phyloP scores from a whole-genome alignment of 2,329 filamentous ascomycete genomes.

The Apiospora phragmitis region DNA sequence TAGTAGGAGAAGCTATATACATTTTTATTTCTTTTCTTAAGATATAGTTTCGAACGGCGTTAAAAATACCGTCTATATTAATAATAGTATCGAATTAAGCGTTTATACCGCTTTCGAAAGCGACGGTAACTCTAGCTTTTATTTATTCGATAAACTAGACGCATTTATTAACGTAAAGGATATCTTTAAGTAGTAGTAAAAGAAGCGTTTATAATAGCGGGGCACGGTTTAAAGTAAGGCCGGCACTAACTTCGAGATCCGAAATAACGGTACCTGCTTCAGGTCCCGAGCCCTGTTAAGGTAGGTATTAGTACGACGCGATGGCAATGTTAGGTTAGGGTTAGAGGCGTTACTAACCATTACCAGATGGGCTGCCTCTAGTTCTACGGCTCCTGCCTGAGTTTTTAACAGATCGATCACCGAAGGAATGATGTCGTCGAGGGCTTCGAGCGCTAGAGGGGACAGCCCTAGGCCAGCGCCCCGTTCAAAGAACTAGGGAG shows the following conservation, averaged over 20 bases:
- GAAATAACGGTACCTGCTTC: conserved; percentile 17
- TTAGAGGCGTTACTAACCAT: background rate
- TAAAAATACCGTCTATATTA: conserved; percentile 19
- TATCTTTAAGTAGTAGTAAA: conserved; percentile 16
- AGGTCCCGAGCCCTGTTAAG: conserved; percentile 16
- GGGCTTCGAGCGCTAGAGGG: conserved; percentile 16
- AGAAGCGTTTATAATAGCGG: conserved; percentile 22
- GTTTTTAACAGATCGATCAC: conserved; percentile 15
- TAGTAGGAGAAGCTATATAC: conserved; percentile 1
- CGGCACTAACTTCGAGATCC: conserved; percentile 17
- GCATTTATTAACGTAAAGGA: conserved; percentile 20
- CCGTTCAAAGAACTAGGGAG: conserved; percentile 23
- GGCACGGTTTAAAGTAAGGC: conserved; percentile 22
- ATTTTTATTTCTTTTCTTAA: conserved; percentile 13
- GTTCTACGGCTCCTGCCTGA: conserved; percentile 19
- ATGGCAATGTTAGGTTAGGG: background rate
- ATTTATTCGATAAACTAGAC: conserved; percentile 14
- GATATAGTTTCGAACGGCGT: conserved; percentile 20
- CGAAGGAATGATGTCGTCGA: conserved; percentile 16
- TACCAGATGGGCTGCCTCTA: conserved; percentile 17
- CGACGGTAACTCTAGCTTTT: conserved; percentile 9
- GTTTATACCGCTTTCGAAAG: conserved; percentile 19
- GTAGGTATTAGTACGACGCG: conserved; percentile 5
- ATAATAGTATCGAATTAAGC: conserved; percentile 22
- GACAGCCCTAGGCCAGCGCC: conserved; percentile 25